Evolutionary conservation across 345 rosid genomes (phyloP), one percentile per base, ranked within the genome.

Genomic region (Carallia brachiata): DNA sequence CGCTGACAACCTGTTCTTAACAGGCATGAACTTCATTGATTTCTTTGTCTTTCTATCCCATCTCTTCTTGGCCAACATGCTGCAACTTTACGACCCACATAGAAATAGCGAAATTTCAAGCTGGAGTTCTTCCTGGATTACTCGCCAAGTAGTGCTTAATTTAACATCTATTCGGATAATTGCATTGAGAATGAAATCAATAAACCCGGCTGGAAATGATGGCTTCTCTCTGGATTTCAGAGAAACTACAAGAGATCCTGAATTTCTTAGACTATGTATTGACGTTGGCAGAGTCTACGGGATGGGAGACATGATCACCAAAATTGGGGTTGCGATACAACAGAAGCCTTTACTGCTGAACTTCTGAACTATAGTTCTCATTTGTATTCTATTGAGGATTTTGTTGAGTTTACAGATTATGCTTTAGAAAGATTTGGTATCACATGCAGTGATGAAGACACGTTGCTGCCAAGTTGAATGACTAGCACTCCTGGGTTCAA

Each of bases 1-100:
- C 66, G 36, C 56, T 59, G 57, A 72, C 63, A 58, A 44, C 36
- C 52, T 65, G 23, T 37, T 13, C 62, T 63, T 66, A n/a, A 30
- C 90, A 94, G 97, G 97, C 79, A 90, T 94, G 93, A 91, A 94
- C 83, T 85, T 91, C 71, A 56, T 67, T 31, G 97, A 91, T 75
- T 91, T 90, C 68, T 86, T 86, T 65, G 71, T 77, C 68, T 90
- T 90, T 81, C 77, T 94, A 68, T 76, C 87, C 4, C 83, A 76
- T 66, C 75, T 94, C 58, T 74, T 89, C 71, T 73, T 90, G 65
- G 89, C 88, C 9, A 85, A 86, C 70, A 61, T 84, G 78, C 75
- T 76, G 65, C 82, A 79, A 57, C 82, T 84, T 50, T 79, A 73
- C 62, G 53, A 66, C 47, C 55, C 78, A 60, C 63, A 1, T 52